These are phyloP conservation scores for Phytomonas sp. DNA, from an alignment of 208 protist genomes.

Conservation along the genomic window DNA sequence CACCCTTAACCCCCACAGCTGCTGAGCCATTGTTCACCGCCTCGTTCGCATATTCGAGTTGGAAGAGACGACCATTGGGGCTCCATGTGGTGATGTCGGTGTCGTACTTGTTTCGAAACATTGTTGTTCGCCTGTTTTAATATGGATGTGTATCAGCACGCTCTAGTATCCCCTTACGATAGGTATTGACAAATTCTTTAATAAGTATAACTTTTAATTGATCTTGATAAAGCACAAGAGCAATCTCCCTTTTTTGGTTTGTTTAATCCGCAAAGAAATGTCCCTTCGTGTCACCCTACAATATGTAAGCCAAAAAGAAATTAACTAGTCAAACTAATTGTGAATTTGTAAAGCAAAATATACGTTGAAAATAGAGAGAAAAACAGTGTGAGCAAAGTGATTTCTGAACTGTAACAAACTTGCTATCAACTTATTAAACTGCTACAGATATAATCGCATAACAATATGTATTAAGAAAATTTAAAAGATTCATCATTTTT, in stretches of 20 bases:
- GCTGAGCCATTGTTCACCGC: constrained; percentile 99
- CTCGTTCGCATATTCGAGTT: constrained; percentile 99
- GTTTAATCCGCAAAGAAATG: not conserved
- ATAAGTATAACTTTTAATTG: not conserved
- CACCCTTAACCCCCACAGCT: constrained; percentile 95
- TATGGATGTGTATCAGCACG: not conserved
- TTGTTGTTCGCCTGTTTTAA: constrained; percentile 10
- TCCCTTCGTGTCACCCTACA: not conserved
- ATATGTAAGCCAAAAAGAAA: not conserved
- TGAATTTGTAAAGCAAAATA: constrained; percentile 2
- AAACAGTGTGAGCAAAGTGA: not conserved
- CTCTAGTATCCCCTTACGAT: not conserved
- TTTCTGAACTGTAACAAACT: not conserved
- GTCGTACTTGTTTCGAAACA: constrained; percentile 96
- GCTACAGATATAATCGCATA: not conserved
- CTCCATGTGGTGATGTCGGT: constrained; percentile 99
- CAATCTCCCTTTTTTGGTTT: not conserved
- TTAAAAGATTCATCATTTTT: constrained; percentile 1
- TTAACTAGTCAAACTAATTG: not conserved
- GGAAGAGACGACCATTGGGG: constrained; percentile 94
- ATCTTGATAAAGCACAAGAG: constrained; percentile 3
- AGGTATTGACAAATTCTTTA: not conserved
- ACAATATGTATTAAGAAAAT: not conserved
- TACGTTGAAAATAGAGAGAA: constrained; percentile 6
- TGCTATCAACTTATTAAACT: not conserved